Conservation (phyloP, 805 yeast genomes). For the Pichia insulana region DNA sequence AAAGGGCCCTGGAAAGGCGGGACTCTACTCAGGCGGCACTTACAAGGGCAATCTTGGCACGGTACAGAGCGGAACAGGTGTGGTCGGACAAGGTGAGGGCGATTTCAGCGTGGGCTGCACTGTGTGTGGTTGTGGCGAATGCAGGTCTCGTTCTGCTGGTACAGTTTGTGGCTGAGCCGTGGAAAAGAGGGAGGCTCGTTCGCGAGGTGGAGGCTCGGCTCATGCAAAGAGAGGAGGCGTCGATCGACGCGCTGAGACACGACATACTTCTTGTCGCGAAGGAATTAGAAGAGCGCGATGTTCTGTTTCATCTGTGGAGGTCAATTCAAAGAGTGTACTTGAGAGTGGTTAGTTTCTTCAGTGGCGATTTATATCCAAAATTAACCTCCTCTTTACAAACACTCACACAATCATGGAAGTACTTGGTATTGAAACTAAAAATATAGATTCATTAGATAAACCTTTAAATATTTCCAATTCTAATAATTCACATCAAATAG, state of each 20-base stretch:
- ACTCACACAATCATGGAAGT: slow-evolving; percentile 42
- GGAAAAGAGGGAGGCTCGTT: slow-evolving; percentile 79
- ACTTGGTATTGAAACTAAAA: slow-evolving; percentile 34
- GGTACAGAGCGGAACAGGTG: slow-evolving; percentile 94
- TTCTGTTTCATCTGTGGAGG: too few species aligned
- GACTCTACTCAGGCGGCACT: slow-evolving; percentile 64
- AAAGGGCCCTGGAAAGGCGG: slow-evolving; percentile 47
- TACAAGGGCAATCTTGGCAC: slow-evolving; percentile 68
- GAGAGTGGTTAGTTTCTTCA: background rate
- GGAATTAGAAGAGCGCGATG: slow-evolving; percentile 12
- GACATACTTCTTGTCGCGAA: background rate
- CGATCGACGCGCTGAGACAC: background rate
- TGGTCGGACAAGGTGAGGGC: slow-evolving; percentile 96
- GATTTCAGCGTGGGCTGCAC: slow-evolving; percentile 95
- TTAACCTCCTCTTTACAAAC: background rate
- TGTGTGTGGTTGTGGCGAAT: slow-evolving; percentile 82
- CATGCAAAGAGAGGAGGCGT: background rate
- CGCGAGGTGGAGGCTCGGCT: slow-evolving; percentile 65
- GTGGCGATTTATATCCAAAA: too few species aligned
- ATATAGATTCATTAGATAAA: too few species aligned
- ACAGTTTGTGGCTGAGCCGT: slow-evolving; percentile 86
- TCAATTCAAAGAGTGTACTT: too few species aligned
- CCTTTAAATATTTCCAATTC: too few species aligned
- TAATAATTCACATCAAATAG: too few species aligned
- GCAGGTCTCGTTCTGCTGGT: slow-evolving; percentile 68